Conservation (phyloP, 1,284 basidiomycete genomes). For the Heterobasidion annosum region DNA sequence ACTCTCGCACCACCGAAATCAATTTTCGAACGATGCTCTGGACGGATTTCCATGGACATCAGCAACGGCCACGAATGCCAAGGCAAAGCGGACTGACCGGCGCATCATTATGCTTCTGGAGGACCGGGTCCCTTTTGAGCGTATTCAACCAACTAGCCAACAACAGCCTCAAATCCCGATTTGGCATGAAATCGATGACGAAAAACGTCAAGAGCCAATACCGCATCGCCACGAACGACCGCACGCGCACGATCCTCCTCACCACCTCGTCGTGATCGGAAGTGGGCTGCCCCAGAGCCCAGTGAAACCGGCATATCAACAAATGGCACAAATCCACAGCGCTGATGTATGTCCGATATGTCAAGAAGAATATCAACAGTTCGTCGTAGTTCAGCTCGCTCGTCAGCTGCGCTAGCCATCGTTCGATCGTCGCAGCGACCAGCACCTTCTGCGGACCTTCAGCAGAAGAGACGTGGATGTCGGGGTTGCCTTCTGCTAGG, state of each 20-base stretch:
- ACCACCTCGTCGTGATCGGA: constrained; percentile 54
- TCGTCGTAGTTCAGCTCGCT: constrained; percentile 78
- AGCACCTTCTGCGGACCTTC: constrained; percentile 38
- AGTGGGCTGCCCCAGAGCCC: constrained; percentile 58
- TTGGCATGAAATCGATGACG: constrained; percentile 77
- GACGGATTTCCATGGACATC: background rate
- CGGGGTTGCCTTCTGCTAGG: constrained; percentile 13
- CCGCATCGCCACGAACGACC: constrained; percentile 80
- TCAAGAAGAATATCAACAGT: constrained; percentile 80
- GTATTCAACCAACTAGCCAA: constrained; percentile 75
- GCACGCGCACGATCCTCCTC: constrained; percentile 69
- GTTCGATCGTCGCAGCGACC: constrained; percentile 80
- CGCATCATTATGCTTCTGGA: constrained; percentile 58
- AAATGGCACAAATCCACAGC: constrained; percentile 71
- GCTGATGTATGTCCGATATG: constrained; percentile 75
- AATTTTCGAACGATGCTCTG: constrained; percentile 73
- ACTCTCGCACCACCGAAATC: constrained; percentile 73
- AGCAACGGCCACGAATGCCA: constrained; percentile 1
- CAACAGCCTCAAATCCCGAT: constrained; percentile 61
- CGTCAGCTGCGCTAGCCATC: constrained; percentile 85
- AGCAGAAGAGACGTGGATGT: constrained; percentile 16
- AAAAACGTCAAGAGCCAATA: constrained; percentile 87
- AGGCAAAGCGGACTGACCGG: constrained; percentile 39
- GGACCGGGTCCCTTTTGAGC: constrained; percentile 57
- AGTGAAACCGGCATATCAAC: constrained; percentile 78